Conservation (phyloP, 176 grass and related monocot species). For the Zoysia japonica region DNA sequence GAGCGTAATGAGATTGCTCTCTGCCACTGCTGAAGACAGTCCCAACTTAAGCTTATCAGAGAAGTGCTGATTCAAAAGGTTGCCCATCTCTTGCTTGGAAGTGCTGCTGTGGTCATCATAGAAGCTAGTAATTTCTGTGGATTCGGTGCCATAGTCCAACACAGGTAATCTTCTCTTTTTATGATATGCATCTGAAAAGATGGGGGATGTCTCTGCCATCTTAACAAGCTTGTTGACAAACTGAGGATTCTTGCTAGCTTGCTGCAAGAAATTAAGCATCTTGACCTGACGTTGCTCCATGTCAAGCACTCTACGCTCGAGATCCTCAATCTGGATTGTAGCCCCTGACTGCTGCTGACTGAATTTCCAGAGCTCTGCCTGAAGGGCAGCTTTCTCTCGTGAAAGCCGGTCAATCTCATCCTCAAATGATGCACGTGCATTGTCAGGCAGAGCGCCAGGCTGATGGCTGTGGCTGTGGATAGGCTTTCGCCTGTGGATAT, state of each 20-base stretch:
- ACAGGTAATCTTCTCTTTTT: constrained; percentile 81
- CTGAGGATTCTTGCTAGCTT: constrained; percentile 63
- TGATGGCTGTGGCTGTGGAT: constrained; percentile 91
- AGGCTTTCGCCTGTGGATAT: constrained; percentile 84
- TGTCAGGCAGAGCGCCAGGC: constrained; percentile 50
- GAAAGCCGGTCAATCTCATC: constrained; percentile 89
- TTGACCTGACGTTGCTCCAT: constrained; percentile 87
- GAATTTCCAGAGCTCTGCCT: constrained; percentile 66
- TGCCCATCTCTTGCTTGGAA: constrained; percentile 60
- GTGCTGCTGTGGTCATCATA: constrained; percentile 78
- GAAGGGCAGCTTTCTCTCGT: constrained; percentile 59
- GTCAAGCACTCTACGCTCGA: constrained; percentile 60
- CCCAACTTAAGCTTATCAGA: constrained; percentile 87
- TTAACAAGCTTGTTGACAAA: constrained; percentile 87
- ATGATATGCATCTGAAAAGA: constrained; percentile 49
- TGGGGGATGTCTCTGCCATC: constrained; percentile 61
- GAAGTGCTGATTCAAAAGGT: constrained; percentile 61
- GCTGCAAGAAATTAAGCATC: constrained; percentile 82
- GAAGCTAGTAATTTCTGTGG: constrained; percentile 56
- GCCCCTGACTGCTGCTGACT: constrained; percentile 70
- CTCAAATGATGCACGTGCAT: constrained; percentile 71
- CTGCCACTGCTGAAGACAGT: constrained; percentile 58
- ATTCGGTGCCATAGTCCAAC: constrained; percentile 45
- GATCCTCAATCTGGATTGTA: constrained; percentile 68
- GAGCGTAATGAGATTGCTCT: constrained; percentile 41